Evolutionary conservation across 192 early-diverging fungal species (phyloP), one percentile per base, ranked within the genome.

Genomic region (Borealophlyctis nickersoniae): DNA sequence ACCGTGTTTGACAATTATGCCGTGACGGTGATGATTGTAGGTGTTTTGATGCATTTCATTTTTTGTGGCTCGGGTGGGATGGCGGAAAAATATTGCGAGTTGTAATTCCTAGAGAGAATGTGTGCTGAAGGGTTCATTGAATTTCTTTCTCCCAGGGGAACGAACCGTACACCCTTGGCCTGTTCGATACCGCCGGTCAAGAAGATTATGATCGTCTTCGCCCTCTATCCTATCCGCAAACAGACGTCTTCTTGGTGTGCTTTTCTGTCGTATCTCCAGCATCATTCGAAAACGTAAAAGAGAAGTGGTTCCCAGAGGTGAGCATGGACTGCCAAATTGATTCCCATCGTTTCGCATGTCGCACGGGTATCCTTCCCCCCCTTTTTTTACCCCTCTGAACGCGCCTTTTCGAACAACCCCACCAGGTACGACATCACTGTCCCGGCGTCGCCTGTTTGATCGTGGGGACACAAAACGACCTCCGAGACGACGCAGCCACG

Each of bases 1-100:
- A 97, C 94, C 35, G 92, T 92, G n/a, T 97, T 97, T 83, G 94
- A 97, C 80, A 96, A 98, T 74, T 98, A 98, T 84, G 92, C 93
- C 56, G 94, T 95, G 26, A 95, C 93, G n/a, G 93, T 98, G 58
- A 98, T 96, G 93, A 95, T 96, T 80, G 94, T 83, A 75, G 36
- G 77, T 72, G 23, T 29, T 45, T 45, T 45, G 7, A 19, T 19
- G 19, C 39, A 45, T 45, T 45, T 45, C 9, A 45, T 13, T 45
- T 13, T 45, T 45, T 45, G 19, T 45, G 7, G 7, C 39, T 19
- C 7, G 7, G 9, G 9, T 45, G 39, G 39, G 7, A 13, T 45
- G 39, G 29, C 32, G 39, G 28, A 29, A 29, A 59, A 33, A 57
- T 60, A 22, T 35, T 54, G 14, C 28, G 22, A 49, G 34, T 63